Evolutionary conservation across 2,329 filamentous ascomycete genomes (phyloP).

Genomic region (Fusarium incarnatum): DNA sequence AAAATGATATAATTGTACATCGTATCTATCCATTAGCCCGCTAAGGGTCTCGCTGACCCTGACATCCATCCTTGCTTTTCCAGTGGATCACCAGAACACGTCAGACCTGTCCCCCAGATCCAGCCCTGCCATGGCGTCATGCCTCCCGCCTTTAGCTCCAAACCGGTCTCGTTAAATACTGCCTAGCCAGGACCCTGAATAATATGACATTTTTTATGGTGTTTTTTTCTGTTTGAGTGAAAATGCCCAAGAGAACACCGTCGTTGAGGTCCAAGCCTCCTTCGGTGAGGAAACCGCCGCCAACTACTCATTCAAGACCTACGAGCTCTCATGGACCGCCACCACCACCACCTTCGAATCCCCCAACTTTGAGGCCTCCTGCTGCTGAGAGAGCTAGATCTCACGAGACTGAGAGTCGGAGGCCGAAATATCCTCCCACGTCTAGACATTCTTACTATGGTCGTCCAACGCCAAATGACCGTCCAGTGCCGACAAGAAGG

Average conservation of each 20-base stretch:
- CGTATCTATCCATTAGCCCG: not conserved
- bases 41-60: slow-evolving; percentile 14
- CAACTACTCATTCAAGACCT: slow-evolving; percentile 18
- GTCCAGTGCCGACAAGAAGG: slow-evolving; percentile 10
- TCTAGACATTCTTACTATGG: slow-evolving; percentile 33
- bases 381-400: slow-evolving; percentile 35
- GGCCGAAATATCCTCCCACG: slow-evolving; percentile 13
- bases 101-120: slow-evolving; percentile 27
- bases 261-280: slow-evolving; percentile 34
- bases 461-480: slow-evolving; percentile 16
- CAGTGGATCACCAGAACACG: slow-evolving; percentile 47
- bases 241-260: slow-evolving; percentile 33
- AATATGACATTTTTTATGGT: not conserved
- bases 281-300: slow-evolving; percentile 23
- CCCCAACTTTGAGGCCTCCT: not conserved
- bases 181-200: not conserved
- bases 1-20: slow-evolving; percentile 30
- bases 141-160: slow-evolving; percentile 5
- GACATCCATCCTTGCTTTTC: not conserved
- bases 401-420: slow-evolving; percentile 34
- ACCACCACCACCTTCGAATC: slow-evolving; percentile 7
- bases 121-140: slow-evolving; percentile 42
- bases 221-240: not conserved
- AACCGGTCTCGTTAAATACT: slow-evolving; percentile 9
- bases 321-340: slow-evolving; percentile 18